These are phyloP conservation scores for Aspergillus costaricaensis DNA, from an alignment of 2,329 filamentous ascomycete species.

Conservation along the genomic window DNA sequence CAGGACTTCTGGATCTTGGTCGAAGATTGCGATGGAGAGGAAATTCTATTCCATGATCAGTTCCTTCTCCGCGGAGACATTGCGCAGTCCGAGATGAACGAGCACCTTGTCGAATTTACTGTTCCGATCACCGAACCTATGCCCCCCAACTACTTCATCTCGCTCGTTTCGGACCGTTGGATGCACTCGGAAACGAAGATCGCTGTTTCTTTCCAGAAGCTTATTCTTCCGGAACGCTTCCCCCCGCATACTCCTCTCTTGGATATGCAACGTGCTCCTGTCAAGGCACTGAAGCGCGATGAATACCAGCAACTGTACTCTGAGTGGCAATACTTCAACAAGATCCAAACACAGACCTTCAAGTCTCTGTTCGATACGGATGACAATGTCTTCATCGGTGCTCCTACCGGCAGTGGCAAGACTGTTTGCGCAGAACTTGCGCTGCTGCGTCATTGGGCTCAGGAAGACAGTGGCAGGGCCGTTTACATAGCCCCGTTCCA, in stretches of 20 bases:
- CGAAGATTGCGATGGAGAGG: slow-evolving; percentile 95
- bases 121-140: slow-evolving; percentile 96
- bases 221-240: slow-evolving; percentile 93
- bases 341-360: slow-evolving; percentile 95
- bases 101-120: slow-evolving; percentile 94
- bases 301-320: slow-evolving; percentile 82
- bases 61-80: slow-evolving; percentile 91
- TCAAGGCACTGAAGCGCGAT: slow-evolving; percentile 81
- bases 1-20: slow-evolving; percentile 97
- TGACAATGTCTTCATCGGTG: slow-evolving; percentile 89
- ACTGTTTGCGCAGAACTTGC: slow-evolving; percentile 96
- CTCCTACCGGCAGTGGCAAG: slow-evolving; percentile 94
- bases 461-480: slow-evolving; percentile 70
- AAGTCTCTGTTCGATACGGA: slow-evolving; percentile 88
- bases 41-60: slow-evolving; percentile 91
- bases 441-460: slow-evolving; percentile 82
- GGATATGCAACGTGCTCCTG: slow-evolving; percentile 86
- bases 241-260: slow-evolving; percentile 89
- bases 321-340: slow-evolving; percentile 87
- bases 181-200: slow-evolving; percentile 97
- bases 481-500: slow-evolving; percentile 96
- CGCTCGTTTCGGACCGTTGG: slow-evolving; percentile 91
- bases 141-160: slow-evolving; percentile 98
- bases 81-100: slow-evolving; percentile 79
- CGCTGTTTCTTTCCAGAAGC: slow-evolving; percentile 90